A percentile compares a stretch with the other conserved stretches of the same genome.
Evolutionary conservation across 345 rosid genomes (phyloP).

Genomic region (Salix suchowensis): DNA sequence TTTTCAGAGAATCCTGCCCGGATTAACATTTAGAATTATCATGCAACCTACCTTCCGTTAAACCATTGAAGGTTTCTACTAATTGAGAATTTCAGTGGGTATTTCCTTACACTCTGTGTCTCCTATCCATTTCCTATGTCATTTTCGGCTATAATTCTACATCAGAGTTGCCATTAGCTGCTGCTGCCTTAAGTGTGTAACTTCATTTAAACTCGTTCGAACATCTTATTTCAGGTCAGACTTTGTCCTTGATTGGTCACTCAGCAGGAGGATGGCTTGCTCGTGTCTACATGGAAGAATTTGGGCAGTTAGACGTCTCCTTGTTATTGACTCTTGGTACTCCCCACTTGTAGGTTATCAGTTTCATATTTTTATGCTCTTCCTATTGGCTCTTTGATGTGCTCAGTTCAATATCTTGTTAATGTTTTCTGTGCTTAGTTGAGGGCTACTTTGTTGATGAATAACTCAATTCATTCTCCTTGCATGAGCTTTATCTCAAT

Average conservation of each 20-base stretch:
- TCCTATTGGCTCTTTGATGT: not conserved
- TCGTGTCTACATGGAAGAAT: slow-evolving; percentile 83
- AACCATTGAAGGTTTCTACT: not conserved
- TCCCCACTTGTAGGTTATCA: slow-evolving; percentile 80
- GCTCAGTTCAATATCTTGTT: not conserved
- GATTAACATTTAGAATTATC: not conserved
- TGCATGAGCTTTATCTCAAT: not conserved
- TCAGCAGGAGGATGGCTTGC: slow-evolving; percentile 99
- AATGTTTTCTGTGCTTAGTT: not conserved
- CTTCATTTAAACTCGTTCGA: not conserved
- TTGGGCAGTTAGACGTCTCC: slow-evolving; percentile 52
- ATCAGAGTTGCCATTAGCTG: not conserved
- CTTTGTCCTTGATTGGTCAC: slow-evolving; percentile 76
- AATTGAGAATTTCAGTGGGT: not conserved
- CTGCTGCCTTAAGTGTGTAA: not conserved
- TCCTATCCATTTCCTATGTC: not conserved
- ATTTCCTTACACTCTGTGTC: not conserved
- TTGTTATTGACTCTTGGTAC: slow-evolving; percentile 90
- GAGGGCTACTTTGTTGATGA: not conserved
- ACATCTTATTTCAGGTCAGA: slow-evolving; percentile 44
- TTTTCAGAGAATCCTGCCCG: not conserved
- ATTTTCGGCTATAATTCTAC: not conserved
- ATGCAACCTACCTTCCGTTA: not conserved
- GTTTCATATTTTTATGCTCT: not conserved
- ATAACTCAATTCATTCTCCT: not conserved